phyloP scores from a whole-genome alignment of 306 rosid species.

The Cicer bijugum region DNA sequence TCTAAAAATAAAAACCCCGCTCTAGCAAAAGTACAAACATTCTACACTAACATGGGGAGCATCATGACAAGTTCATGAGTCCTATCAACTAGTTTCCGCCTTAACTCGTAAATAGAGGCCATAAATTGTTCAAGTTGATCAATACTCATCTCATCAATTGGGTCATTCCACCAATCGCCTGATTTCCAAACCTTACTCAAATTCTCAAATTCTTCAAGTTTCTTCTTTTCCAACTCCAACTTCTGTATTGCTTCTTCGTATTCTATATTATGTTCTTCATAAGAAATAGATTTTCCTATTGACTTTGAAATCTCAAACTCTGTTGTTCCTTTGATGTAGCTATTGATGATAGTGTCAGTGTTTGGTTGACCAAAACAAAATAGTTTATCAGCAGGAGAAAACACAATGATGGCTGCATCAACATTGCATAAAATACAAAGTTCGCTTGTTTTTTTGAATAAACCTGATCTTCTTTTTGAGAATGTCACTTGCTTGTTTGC shows the following conservation, averaged over 20 bases:
- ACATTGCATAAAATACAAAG: conserved; percentile 57
- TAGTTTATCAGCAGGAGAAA: conserved; percentile 52
- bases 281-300: neutral
- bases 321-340: conserved; percentile 19
- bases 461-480: conserved; percentile 57
- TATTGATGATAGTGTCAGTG: conserved; percentile 38
- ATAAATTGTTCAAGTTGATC: conserved; percentile 46
- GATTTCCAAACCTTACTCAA: neutral
- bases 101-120: conserved; percentile 47
- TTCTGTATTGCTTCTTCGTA: conserved; percentile 41
- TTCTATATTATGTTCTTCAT: conserved; percentile 38
- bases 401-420: conserved; percentile 49
- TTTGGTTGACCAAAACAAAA: conserved; percentile 57
- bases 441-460: conserved; percentile 65
- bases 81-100: conserved; percentile 39
- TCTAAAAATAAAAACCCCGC: too few species aligned
- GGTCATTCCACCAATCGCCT: conserved; percentile 51
- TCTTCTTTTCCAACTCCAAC: conserved; percentile 49
- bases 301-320: neutral
- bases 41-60: neutral
- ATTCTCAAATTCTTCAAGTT: conserved; percentile 7
- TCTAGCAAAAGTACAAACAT: neutral
- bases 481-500: conserved; percentile 60
- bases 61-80: conserved; percentile 21
- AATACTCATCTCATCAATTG: conserved; percentile 43